Evolutionary conservation across 202 grass and related monocot genomes (phyloP).

Genomic region (Eragrostis tef): DNA sequence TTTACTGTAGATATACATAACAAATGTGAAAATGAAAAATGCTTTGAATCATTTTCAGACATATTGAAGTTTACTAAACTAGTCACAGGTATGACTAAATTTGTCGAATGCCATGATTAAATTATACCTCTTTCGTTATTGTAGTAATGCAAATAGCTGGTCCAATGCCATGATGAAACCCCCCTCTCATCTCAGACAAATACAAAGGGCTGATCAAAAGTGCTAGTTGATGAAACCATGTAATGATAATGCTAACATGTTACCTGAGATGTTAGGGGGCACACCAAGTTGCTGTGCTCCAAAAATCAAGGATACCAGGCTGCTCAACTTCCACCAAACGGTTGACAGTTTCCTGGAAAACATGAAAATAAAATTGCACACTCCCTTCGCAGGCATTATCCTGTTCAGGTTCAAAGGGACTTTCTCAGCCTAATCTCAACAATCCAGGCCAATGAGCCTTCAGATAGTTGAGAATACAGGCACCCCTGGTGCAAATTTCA

Average conservation of each 20-base stretch:
- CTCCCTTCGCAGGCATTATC: slow-evolving; percentile 99
- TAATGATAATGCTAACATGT: slow-evolving; percentile 39
- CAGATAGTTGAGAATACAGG: slow-evolving; percentile 65
- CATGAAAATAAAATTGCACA: slow-evolving; percentile 79
- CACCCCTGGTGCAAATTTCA: slow-evolving; percentile 97
- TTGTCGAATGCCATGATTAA: neutral
- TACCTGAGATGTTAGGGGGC: slow-evolving; percentile 33
- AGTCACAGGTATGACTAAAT: neutral
- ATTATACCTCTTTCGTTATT: neutral
- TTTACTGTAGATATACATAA: neutral
- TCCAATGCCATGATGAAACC: slow-evolving; percentile 14
- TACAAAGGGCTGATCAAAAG: slow-evolving; percentile 11
- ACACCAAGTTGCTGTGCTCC: slow-evolving; percentile 30
- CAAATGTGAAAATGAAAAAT: neutral
- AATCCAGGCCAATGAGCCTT: slow-evolving; percentile 51
- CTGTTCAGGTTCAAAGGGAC: slow-evolving; percentile 99
- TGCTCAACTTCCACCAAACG: slow-evolving; percentile 49
- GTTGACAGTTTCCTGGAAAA: slow-evolving; percentile 60
- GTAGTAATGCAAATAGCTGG: slow-evolving; percentile 6
- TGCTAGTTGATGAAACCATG: slow-evolving; percentile 36
- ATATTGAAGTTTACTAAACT: neutral
- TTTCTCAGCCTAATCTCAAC: slow-evolving; percentile 92
- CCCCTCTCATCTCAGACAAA: slow-evolving; percentile 8
- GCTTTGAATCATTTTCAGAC: neutral
- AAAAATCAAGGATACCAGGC: slow-evolving; percentile 18